Evolutionary conservation across 192 early-diverging fungal species (phyloP), one percentile per base, ranked within the genome.

Genomic region (Endogone sp.): DNA sequence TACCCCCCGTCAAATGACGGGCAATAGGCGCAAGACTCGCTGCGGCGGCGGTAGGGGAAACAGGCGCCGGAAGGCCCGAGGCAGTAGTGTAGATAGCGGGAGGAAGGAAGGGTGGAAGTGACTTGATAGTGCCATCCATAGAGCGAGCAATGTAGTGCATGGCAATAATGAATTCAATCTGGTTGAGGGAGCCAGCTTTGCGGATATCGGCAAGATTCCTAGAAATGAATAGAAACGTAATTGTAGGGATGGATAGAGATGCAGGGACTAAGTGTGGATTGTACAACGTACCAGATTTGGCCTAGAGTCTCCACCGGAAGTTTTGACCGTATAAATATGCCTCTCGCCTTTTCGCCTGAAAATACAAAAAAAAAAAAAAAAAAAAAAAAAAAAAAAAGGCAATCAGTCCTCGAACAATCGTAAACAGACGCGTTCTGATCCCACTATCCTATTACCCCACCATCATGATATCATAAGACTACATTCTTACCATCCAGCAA

Each of bases 61-160:
- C 49, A 20, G 63, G 24, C 58, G 57, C 9, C 71, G 69, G 29
- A 32, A 79, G 30, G 68, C 77, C 73, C 57, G 72, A 10, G 56
- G 79, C 68, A 66, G 81, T 58, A 74, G 80, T 71, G 66, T 87
- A 83, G 71, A 90, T 60, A n/a, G 83, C 73, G 16, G 84, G 73
- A 11, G 96, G 92, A 22, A 95, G 76, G 4, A 76, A 65, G 4
- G 80, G 58, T 16, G 96, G 96, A n/a, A 96, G 79, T 27, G 81
- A 79, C 54, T 79, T 72, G 31, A 87, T 78, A 22, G 82, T 83
- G 29, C 90, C 91, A 62, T 91, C 86, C 87, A 94, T 94, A 22
- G 91, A 77, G 64, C 88, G 84, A 21, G 90, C 85, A 63, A 98
- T 89, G 67, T 93, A 90, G 71, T 88, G 86, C 95, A 98, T 97